phyloP scores from a whole-genome alignment of 768 basidiomycete species.

The Phylloporus sp. region DNA sequence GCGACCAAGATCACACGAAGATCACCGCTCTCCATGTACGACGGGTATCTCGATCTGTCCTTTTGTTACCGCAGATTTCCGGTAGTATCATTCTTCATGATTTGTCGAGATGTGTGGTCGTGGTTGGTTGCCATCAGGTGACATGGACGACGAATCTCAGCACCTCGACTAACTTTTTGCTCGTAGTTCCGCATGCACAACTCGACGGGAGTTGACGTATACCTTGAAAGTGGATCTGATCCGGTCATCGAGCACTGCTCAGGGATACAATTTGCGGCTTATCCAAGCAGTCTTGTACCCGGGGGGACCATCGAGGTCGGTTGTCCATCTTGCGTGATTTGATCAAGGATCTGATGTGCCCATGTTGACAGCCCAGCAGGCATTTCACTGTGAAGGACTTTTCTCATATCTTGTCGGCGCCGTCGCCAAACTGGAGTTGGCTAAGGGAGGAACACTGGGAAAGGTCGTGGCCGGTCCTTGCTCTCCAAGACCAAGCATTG shows the following conservation, averaged over 20 bases:
- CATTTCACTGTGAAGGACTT: slow-evolving; percentile 71
- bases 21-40: slow-evolving; percentile 35
- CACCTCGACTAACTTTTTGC: background rate
- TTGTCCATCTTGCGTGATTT: background rate
- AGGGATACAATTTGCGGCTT: slow-evolving; percentile 56
- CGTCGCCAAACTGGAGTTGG: slow-evolving; percentile 69
- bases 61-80: slow-evolving; percentile 59
- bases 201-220: slow-evolving; percentile 58
- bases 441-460: slow-evolving; percentile 15
- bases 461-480: slow-evolving; percentile 20
- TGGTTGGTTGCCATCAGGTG: slow-evolving; percentile 80
- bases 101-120: slow-evolving; percentile 56
- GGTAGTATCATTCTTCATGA: slow-evolving; percentile 75
- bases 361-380: slow-evolving; percentile 29
- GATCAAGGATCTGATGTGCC: background rate
- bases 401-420: slow-evolving; percentile 70
- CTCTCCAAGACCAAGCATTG: slow-evolving; percentile 15
- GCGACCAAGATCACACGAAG: slow-evolving; percentile 1
- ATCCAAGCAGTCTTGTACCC: slow-evolving; percentile 39
- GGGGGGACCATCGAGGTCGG: slow-evolving; percentile 11
- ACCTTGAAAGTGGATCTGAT: slow-evolving; percentile 60
- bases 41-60: slow-evolving; percentile 52
- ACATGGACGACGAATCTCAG: background rate
- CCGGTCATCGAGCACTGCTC: slow-evolving; percentile 79
- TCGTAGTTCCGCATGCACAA: slow-evolving; percentile 83